Base-by-base conservation (phyloP, 176 grass and related monocot genomes). In the Leersia perrieri region DNA sequence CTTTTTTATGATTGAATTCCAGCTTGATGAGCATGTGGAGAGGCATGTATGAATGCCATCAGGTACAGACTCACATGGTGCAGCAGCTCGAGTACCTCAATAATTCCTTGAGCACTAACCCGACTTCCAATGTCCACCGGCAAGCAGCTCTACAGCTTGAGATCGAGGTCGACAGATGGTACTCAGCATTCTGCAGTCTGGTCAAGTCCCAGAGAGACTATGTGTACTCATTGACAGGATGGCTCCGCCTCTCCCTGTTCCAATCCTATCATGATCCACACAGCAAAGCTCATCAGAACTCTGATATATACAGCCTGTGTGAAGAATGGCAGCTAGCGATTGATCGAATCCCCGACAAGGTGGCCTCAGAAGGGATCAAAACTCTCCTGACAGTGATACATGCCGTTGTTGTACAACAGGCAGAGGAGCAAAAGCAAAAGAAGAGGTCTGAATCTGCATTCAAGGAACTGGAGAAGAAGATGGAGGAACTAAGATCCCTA, bases 21-120 rank as follows among this genome's bases (percentile, higher is more conserved):
- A 99, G 96, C 16, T 90, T 95, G 78, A 99, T 92, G 84, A 83
- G 86, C 75, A 99, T 99, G 96, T 99, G 96, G 96, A 95, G 96
- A 72, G 90, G 92, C 85, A 99, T 99, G 96, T 95, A 99, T 2
- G 92, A 99, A 87, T 99, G 96, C 33, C 96, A 99, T 76, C 96
- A 99, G 70, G 92, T 99, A 39, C 96, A 99, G 82, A 95, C 96
- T 40, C 92, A 95, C 90, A 99, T 99, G 32, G 96, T 99, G 73
- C 92, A 99, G 80, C 89, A 97, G 76, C 94, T 97, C 0, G 85
- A 97, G 71, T 89, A 99, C 72, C 84, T 99, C 25, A 93, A 92
- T 75, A 88, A 76, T 69, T 84, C 86, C 79, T 66, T 80, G 61
- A 89, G 75, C 36, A 84, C 72, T n/a, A 93, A 88, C 78, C 88